Conservation (phyloP, 768 basidiomycete genomes). For the Podaxis sp. region DNA sequence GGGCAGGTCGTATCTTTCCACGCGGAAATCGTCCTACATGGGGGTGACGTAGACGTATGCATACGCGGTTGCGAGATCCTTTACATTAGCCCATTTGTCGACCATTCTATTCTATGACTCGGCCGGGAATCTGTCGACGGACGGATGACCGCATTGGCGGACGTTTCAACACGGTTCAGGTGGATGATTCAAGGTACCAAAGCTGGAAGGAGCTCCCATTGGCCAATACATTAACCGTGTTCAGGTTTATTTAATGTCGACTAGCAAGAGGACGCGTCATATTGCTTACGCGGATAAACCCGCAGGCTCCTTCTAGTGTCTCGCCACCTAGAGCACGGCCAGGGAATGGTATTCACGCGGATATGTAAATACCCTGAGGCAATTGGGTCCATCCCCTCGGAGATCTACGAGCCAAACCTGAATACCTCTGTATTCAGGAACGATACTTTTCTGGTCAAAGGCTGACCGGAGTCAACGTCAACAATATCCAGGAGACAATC, state of each 20-base stretch:
- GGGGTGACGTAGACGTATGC: conserved; percentile 5
- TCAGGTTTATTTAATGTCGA: background rate
- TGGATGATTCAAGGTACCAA: conserved; percentile 9
- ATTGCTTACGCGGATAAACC: conserved; percentile 1
- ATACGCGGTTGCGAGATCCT: background rate
- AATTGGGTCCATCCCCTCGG: background rate
- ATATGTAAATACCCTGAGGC: background rate
- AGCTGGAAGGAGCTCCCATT: conserved; percentile 2
- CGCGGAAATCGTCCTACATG: background rate
- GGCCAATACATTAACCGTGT: background rate
- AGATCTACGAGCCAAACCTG: background rate
- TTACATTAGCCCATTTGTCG: conserved; percentile 7
- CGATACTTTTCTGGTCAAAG: background rate
- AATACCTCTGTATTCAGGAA: conserved; percentile 1
- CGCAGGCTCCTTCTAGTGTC: background rate
- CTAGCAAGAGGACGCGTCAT: background rate
- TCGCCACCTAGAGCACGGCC: background rate
- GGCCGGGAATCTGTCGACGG: background rate
- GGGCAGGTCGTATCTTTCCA: conserved; percentile 6
- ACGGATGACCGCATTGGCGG: background rate
- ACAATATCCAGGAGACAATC: conserved; percentile 2
- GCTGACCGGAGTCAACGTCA: background rate
- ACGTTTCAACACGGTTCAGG: conserved; percentile 5
- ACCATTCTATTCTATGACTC: background rate
- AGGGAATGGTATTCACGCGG: background rate